These are phyloP conservation scores for Colletotrichum australisinense DNA, from an alignment of 2,329 filamentous ascomycete species.

Conservation along the genomic window DNA sequence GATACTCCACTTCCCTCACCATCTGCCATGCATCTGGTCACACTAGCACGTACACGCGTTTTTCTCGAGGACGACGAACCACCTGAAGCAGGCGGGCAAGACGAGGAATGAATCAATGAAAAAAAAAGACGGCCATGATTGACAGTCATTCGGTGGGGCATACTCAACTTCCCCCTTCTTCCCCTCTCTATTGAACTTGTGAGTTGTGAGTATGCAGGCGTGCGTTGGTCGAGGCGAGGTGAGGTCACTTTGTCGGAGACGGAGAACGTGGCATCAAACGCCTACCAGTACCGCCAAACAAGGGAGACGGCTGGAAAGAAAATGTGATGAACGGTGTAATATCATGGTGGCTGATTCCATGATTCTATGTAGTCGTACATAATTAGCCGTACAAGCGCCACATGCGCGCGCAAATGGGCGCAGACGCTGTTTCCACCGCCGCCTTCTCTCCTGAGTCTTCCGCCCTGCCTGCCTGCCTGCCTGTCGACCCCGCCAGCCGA, in stretches of 20 bases:
- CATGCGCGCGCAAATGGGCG: slow-evolving; percentile 12
- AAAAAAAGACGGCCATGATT: not conserved
- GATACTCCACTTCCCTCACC: too few relatives aligned
- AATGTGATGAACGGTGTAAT: slow-evolving; percentile 8
- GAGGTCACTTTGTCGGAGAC: not conserved
- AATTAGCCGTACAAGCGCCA: slow-evolving; percentile 34
- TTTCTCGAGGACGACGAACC: too few relatives aligned
- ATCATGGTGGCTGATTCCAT: slow-evolving; percentile 34
- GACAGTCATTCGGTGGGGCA: not conserved
- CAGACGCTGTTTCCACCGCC: slow-evolving; percentile 25
- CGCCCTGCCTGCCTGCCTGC: not conserved
- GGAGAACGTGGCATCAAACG: not conserved
- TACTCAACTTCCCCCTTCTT: too few relatives aligned
- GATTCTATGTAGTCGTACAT: slow-evolving; percentile 36
- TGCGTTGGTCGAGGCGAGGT: not conserved
- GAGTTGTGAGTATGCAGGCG: not conserved
- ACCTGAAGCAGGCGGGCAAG: too few relatives aligned
- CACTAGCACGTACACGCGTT: too few relatives aligned
- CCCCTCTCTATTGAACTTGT: too few relatives aligned
- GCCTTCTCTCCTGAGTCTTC: not conserved
- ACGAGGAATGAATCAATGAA: too few relatives aligned
- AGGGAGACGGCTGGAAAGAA: not conserved
- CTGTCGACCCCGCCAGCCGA: slow-evolving; percentile 32
- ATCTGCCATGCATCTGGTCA: too few relatives aligned
- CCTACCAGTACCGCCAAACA: not conserved